Evolutionary conservation across 1,284 basidiomycete species (phyloP), one percentile per base, ranked within the genome.

Genomic region (Grifola frondosa): DNA sequence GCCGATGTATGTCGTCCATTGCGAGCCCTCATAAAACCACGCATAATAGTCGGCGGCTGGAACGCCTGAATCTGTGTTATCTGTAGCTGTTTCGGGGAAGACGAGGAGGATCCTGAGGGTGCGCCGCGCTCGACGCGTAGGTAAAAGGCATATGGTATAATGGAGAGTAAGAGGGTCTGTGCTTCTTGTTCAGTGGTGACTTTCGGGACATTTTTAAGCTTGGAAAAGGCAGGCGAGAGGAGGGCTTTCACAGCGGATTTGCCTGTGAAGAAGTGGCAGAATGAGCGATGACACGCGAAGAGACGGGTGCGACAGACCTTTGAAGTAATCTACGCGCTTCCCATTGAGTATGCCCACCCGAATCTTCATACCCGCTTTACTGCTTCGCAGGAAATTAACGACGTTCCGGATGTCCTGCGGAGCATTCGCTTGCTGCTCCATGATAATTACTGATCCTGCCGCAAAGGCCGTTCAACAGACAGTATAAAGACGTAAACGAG

Each of bases 311-410:
- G 4, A 71, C 78, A 55, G 53, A 90, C 93, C 96, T 75, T 96
- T 98, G 75, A 99, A 99, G 71, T 98, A 98, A 67, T 98, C 96
- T 44, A 95, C 77, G 35, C 96, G 85, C 67, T 97, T 97, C 28
- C 96, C 97, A 58, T 92, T 92, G 60, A 98, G 71, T 6, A 94
- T 85, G 28, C 96, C 96, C 4, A 89, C 84, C 51, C 91, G 80
- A 44, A 87, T 82, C 74, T 97, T 97, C 60, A 97, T 84, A 11
- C 91, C 91, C 21, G 92, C 78, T 60, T 83, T 86, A 54, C 87
- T 85, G 54, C 88, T 84, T 35, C 94, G 81, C 35, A 97, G 73
- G 61, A 91, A 97, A 54, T 89, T 78, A 42, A 88, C 88, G 39
- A 92, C 83, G 58, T 84, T 85, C 57, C 84, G 81, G 42, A 91